Percentiles rank a stretch among this genome's conserved stretches.
phyloP scores from a whole-genome alignment of 352 stramenopile species.

The Detonula confervacea region DNA sequence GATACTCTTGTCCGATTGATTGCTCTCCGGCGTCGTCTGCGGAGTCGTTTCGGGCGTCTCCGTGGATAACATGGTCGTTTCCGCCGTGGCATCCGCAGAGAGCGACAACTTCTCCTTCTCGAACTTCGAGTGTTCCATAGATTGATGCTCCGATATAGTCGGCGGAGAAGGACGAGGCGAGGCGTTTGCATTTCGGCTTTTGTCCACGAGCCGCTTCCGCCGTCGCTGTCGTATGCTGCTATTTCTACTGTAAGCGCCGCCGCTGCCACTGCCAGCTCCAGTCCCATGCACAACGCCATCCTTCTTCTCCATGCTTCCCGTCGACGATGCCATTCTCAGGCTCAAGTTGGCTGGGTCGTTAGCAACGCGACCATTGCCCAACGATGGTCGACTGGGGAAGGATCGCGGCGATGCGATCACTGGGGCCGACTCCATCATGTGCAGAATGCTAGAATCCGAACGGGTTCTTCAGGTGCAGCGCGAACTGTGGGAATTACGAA shows the following conservation, averaged over 20 bases:
- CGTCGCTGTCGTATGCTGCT: background rate
- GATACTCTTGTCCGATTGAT: background rate
- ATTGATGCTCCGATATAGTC: conserved; percentile 17
- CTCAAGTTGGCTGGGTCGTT: background rate
- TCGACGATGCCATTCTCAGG: background rate
- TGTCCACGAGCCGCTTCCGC: conserved; percentile 12
- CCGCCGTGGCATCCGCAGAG: conserved; percentile 3
- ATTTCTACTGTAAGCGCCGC: no score
- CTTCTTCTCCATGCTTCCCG: background rate
- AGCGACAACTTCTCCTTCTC: conserved; percentile 13
- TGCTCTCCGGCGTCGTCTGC: no score
- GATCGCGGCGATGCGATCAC: background rate
- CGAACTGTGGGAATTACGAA: no score
- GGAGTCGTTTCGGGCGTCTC: conserved; percentile 11
- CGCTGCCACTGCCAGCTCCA: background rate
- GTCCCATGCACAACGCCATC: background rate
- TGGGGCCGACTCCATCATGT: background rate
- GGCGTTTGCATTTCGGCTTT: conserved; percentile 1
- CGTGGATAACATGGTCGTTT: conserved; percentile 7
- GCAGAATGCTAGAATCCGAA: no score
- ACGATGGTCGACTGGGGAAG: background rate
- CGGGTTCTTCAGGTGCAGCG: no score
- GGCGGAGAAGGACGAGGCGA: background rate
- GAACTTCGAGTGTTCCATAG: conserved; percentile 2
- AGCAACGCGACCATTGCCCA: background rate